Evolutionary conservation across 176 grass and related monocot genomes (phyloP).

Genomic region (Dactylis glomerata): DNA sequence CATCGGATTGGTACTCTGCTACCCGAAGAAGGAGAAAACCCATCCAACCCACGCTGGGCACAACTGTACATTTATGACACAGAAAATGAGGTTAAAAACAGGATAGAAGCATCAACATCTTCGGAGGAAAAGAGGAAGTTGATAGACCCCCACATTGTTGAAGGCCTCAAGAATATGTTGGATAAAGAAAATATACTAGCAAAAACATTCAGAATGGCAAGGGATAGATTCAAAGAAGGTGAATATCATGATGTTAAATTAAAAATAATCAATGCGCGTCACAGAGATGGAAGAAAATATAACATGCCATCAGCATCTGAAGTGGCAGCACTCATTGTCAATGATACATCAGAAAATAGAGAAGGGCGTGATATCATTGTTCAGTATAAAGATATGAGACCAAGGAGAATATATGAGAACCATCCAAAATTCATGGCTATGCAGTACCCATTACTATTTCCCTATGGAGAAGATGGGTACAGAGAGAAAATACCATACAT

Average conservation of each 20-base stretch:
- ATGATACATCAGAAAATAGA: neutral
- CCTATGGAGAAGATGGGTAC: constrained; percentile 31
- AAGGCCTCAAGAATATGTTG: neutral
- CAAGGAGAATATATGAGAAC: neutral
- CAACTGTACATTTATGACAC: neutral
- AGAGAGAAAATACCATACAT: neutral
- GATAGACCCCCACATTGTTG: neutral
- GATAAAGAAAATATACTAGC: constrained; percentile 7
- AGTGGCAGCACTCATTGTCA: constrained; percentile 15
- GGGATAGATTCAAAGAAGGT: neutral
- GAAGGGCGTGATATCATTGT: constrained; percentile 9
- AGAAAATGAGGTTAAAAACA: constrained; percentile 20
- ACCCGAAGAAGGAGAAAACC: neutral
- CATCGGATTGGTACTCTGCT: constrained; percentile 17
- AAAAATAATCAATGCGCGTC: neutral
- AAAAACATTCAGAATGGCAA: constrained; percentile 31
- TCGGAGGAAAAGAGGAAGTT: neutral
- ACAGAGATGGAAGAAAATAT: neutral
- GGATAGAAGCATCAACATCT: neutral
- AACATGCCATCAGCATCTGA: constrained; percentile 4
- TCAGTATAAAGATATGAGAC: neutral
- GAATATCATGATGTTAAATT: constrained; percentile 5
- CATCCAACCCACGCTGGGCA: neutral
- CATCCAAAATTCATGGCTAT: constrained; percentile 17
- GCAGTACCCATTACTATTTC: constrained; percentile 18